Evolutionary conservation across 306 rosid genomes (phyloP), one percentile per base, ranked within the genome.

Genomic region (Mimosa pudica): DNA sequence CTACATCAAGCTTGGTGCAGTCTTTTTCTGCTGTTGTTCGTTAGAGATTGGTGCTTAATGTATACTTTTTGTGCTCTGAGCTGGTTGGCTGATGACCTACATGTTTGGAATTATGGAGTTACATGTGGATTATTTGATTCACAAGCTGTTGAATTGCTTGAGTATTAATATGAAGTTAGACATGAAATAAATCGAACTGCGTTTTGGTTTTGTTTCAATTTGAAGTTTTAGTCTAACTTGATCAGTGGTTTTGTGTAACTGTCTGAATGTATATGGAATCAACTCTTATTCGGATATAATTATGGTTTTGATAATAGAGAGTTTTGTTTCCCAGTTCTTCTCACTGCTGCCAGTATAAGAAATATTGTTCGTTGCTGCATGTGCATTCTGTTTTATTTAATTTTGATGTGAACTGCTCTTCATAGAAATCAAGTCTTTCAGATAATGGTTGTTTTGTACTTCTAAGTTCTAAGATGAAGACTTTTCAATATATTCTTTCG

Each of bases 271-370:
- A 63, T 77, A 4, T 82, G 58, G 61, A 44, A 16, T 58, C 1
- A 66, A 6, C 72, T 81, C 67, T 61, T 24, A 24, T 24, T 54
- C 63, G 32, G 60, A 62, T 49, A 41, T 52, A 62, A 30, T 76
- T 62, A 42, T 64, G 74, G 36, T 51, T n/a, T 63, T 42, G 30
- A 8, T 12, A 16, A 10, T 45, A 33, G 10, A 60, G 14, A 30
- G 33, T 57, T 73, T 14, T 72, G 46, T 57, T n/a, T 52, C 33
- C 6, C 30, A 24, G 38, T 72, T 72, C 75, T 54, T 45, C 45
- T 32, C 52, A 42, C 9, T 49, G 51, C 35, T 8, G 16, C 36
- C 1, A 11, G 32, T 32, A 12, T 4, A 11, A 32, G 42, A 62
- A 62, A 32, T 62, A 17, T 62, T 62, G 38, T 62, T 62, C 71